These are phyloP conservation scores for Lophiotrema nucula DNA, from an alignment of 495 filamentous ascomycete genomes.

Conservation along the genomic window DNA sequence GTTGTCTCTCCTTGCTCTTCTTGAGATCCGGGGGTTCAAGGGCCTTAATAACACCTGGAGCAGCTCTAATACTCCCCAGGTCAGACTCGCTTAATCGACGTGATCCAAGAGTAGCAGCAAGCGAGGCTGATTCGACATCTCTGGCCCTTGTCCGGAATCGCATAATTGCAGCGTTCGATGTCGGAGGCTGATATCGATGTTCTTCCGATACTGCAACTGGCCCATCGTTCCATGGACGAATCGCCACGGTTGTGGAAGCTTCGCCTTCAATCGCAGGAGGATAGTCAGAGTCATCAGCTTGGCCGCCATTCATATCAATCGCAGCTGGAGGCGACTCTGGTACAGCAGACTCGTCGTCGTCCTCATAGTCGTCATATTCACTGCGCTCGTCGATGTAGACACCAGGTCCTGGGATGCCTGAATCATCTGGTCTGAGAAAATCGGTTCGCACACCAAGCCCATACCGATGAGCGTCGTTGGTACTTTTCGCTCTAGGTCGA, in stretches of 20 bases:
- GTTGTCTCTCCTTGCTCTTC: slow-evolving; percentile 30
- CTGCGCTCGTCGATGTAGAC: slow-evolving; percentile 35
- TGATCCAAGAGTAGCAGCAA: slow-evolving; percentile 39
- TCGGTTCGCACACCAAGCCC: slow-evolving; percentile 18
- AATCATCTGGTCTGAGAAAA: slow-evolving; percentile 29
- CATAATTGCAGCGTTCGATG: slow-evolving; percentile 40
- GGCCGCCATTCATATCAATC: slow-evolving; percentile 15
- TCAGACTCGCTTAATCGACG: slow-evolving; percentile 39
- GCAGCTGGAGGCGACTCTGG: slow-evolving; percentile 35
- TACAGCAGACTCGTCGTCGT: slow-evolving; percentile 30
- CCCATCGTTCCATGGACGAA: slow-evolving; percentile 33
- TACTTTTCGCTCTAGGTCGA: slow-evolving; percentile 36
- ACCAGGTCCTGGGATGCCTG: slow-evolving; percentile 36
- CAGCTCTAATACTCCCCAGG: slow-evolving; percentile 32
- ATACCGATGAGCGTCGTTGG: slow-evolving; percentile 32
- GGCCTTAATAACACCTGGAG: slow-evolving; percentile 27
- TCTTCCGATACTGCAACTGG: slow-evolving; percentile 3
- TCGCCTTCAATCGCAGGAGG: slow-evolving; percentile 7
- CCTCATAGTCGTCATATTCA: slow-evolving; percentile 35
- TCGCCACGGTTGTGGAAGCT: neutral
- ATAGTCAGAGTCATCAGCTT: slow-evolving; percentile 26
- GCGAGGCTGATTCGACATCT: slow-evolving; percentile 38
- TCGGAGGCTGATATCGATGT: slow-evolving; percentile 35
- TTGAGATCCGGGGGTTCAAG: slow-evolving; percentile 13
- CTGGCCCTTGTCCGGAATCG: slow-evolving; percentile 33